phyloP scores from a whole-genome alignment of 2,329 filamentous ascomycete species.

The Colletotrichum sp. region DNA sequence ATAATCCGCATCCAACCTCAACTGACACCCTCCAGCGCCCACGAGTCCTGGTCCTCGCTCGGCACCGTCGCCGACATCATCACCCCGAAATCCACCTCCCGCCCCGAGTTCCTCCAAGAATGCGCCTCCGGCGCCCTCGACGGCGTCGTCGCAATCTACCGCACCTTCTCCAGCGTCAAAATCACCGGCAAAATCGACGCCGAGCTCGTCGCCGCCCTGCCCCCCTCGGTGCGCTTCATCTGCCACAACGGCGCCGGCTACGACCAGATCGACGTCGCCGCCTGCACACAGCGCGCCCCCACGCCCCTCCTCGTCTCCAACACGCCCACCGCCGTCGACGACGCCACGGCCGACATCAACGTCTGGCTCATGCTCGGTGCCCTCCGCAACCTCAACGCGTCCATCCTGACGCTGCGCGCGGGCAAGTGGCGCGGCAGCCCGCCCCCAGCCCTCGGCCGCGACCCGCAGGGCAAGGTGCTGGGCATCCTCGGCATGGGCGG shows the following conservation, averaged over 20 bases:
- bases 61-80: conserved; percentile 69
- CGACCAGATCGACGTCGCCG: conserved; percentile 78
- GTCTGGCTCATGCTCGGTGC: conserved; percentile 85
- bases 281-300: conserved; percentile 65
- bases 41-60: conserved; percentile 68
- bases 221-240: conserved; percentile 59
- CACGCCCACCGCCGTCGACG: conserved; percentile 80
- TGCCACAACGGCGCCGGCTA: conserved; percentile 80
- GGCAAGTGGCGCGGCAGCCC: conserved; percentile 71
- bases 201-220: conserved; percentile 67
- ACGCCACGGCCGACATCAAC: conserved; percentile 81
- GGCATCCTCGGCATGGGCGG: conserved; percentile 88
- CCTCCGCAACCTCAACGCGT: conserved; percentile 73
- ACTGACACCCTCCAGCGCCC: conserved; percentile 56
- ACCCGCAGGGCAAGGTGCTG: conserved; percentile 78
- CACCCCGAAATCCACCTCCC: conserved; percentile 62
- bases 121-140: conserved; percentile 69
- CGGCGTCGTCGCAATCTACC: conserved; percentile 68
- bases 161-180: conserved; percentile 69
- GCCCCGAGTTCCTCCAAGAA: conserved; percentile 73
- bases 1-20: neutral
- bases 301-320: conserved; percentile 74
- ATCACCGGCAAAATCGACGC: conserved; percentile 75
- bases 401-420: conserved; percentile 68
- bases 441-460: conserved; percentile 68